phyloP scores from a whole-genome alignment of 306 rosid species.

The Biancaea sappan region DNA sequence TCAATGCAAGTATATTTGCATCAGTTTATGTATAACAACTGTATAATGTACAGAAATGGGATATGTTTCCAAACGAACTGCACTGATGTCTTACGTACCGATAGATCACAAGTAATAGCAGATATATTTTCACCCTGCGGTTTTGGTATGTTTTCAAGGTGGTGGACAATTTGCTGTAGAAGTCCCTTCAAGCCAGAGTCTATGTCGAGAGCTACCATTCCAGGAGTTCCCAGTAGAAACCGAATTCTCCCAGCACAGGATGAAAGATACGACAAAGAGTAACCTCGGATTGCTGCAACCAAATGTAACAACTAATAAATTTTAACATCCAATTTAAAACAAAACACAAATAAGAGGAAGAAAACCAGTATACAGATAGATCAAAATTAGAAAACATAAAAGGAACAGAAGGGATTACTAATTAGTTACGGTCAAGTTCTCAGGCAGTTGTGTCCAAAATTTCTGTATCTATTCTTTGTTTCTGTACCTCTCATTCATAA shows the following conservation, averaged over 20 bases:
- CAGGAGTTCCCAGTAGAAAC: conserved; percentile 89
- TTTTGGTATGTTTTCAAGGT: conserved; percentile 91
- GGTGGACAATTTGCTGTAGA: conserved; percentile 76
- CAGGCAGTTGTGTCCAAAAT: conserved; percentile 4
- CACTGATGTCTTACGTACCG: conserved; percentile 65
- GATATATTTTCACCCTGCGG: conserved; percentile 94
- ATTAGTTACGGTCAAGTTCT: background rate
- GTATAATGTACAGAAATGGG: conserved; percentile 11
- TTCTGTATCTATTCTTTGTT: background rate
- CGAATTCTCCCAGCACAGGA: conserved; percentile 94
- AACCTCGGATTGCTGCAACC: conserved; percentile 94
- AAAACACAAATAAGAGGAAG: background rate
- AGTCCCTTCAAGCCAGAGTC: conserved; percentile 81
- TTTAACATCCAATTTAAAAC: conserved; percentile 17
- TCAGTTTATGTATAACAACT: conserved; percentile 10
- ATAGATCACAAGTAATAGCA: conserved; percentile 82
- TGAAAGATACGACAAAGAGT: conserved; percentile 91
- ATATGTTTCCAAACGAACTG: conserved; percentile 7
- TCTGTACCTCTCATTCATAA: background rate
- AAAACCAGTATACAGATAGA: background rate
- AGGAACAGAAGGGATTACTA: background rate
- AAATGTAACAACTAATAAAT: conserved; percentile 32
- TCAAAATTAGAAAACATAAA: background rate
- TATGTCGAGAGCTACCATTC: conserved; percentile 98
- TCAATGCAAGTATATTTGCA: conserved; percentile 15